These are phyloP conservation scores for Corrigiola litoralis DNA, from an alignment of 179 eudicot species.

Conservation along the genomic window DNA sequence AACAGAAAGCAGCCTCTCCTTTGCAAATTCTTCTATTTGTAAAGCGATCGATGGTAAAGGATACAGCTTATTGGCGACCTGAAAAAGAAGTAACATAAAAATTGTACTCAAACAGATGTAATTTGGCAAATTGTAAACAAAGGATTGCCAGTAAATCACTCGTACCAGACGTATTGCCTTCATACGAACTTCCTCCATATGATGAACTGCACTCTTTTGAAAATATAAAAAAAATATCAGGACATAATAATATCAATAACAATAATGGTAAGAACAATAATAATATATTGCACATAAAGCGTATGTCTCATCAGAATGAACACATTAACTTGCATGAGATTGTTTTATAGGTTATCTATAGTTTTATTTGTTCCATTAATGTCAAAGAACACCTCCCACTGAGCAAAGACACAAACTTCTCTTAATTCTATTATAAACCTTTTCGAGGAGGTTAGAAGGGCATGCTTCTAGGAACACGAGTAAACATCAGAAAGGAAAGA, in stretches of 20 bases:
- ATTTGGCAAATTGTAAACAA: too few relatives aligned
- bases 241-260: not conserved
- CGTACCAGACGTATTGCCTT: conserved; percentile 98
- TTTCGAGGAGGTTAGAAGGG: not conserved
- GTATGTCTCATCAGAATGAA: too few relatives aligned
- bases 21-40: conserved; percentile 86
- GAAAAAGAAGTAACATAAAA: conserved; percentile 20
- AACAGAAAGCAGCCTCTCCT: conserved; percentile 62
- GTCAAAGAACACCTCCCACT: not conserved
- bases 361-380: not conserved
- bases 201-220: conserved; percentile 89
- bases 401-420: not conserved
- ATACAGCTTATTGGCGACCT: conserved; percentile 96
- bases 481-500: not conserved
- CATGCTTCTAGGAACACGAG: not conserved
- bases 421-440: too few relatives aligned
- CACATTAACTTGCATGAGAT: not conserved
- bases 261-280: too few relatives aligned
- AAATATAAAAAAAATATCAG: conserved; percentile 11
- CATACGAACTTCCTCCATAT: conserved; percentile 95
- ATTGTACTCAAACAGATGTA: not conserved
- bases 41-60: conserved; percentile 62
- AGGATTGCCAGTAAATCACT: not conserved
- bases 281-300: too few relatives aligned
- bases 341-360: not conserved